Evolutionary conservation across 495 filamentous ascomycete species (phyloP), one percentile per base, ranked within the genome.

Genomic region (Penicillium parvum): DNA sequence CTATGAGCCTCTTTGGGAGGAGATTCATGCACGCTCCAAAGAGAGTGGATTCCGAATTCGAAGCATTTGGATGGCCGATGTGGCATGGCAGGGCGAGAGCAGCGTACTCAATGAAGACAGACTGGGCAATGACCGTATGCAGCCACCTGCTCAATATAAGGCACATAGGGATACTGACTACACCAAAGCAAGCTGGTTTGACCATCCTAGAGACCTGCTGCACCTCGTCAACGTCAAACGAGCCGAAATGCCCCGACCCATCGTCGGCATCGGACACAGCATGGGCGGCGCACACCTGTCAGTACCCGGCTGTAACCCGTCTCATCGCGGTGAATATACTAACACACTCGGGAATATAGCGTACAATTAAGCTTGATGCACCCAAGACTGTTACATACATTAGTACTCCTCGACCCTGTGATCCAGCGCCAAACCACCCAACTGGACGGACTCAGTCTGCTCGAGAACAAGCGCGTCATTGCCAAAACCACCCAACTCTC

Each of bases 251-350:
- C 82, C 85, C 3, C 84, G 86, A 8, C 91, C 92, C 4, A 65
- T 96, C n/a, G 66, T 96, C 43, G 92, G 90, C 20, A 60, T 98
- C 3, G 92, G 92, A 15, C 92, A 98, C 65, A 91, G 85, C 59
- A 85, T 89, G 74, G 92, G 92, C 50, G 90, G 77, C 45, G 77
- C 76, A 57, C 76, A 85, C 37, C 75, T 78, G 68, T 76, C 16
- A 53, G 68, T 56, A 25, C n/a, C 40, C 33, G 22, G 20, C 15
- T 41, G 27, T 34, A 38, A 28, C 32, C 41, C n/a, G n/a, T n/a
- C n/a, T n/a, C n/a, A n/a, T n/a, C n/a, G n/a, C n/a, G n/a, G n/a
- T n/a, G n/a, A n/a, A n/a, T n/a, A n/a, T 27, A 16, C 38, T 44
- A 38, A 50, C 23, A 33, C 10, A 11, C 12, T n/a, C n/a, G n/a